phyloP scores from a whole-genome alignment of 352 stramenopile genomes.

The Pythium guiyangense region DNA sequence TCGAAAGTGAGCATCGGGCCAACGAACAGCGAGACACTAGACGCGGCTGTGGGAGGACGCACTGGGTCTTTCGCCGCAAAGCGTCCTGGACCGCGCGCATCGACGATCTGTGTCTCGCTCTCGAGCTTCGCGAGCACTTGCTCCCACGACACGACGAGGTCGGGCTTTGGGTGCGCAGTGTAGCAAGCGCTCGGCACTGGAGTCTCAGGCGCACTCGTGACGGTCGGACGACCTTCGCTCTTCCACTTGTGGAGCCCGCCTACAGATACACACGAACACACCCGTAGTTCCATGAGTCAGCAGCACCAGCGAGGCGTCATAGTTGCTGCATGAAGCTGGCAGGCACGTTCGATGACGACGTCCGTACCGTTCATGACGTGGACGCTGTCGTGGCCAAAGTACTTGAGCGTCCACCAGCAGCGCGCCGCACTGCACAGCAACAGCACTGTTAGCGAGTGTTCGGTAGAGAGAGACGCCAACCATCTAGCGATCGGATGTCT shows the following conservation, averaged over 20 bases:
- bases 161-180: conserved; percentile 40
- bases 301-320: too few species aligned
- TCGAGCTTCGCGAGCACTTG: conserved; percentile 56
- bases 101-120: conserved; percentile 80
- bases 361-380: conserved; percentile 81
- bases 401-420: conserved; percentile 90
- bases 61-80: conserved; percentile 87
- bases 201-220: conserved; percentile 25
- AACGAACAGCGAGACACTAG: not conserved
- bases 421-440: conserved; percentile 44
- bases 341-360: not conserved
- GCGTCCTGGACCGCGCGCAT: conserved; percentile 84
- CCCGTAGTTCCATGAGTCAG: not conserved
- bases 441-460: not conserved
- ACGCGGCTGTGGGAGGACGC: conserved; percentile 1
- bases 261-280: conserved; percentile 4
- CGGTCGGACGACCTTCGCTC: conserved; percentile 38
- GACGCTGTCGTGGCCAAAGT: conserved; percentile 84
- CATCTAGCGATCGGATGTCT: too few species aligned
- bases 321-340: too few species aligned
- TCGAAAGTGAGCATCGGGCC: not conserved
- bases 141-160: conserved; percentile 50
- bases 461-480: too few species aligned
- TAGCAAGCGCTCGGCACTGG: conserved; percentile 28
- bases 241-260: conserved; percentile 72